Conservation (phyloP, 1,139 yeast species). For the Magnusiomyces suaveolens region DNA sequence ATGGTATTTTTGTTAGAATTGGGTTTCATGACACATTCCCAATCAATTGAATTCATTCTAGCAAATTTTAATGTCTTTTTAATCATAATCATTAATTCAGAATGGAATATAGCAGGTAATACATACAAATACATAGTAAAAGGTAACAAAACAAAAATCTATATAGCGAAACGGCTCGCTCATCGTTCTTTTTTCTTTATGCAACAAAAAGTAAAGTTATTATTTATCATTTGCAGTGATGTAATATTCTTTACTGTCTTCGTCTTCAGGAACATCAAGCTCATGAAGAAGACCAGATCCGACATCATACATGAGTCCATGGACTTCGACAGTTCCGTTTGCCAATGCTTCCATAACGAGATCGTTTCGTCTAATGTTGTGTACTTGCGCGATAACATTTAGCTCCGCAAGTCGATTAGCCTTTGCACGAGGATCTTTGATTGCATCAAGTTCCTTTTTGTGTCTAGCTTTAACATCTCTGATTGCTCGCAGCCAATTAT, state of each 20-base stretch:
- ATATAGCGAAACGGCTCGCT: background rate
- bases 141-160: no score
- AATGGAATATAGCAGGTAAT: no score
- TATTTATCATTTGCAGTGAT: background rate
- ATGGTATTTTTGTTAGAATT: no score
- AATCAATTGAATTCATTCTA: no score
- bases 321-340: slow-evolving; percentile 68
- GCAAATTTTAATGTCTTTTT: no score
- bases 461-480: slow-evolving; percentile 61
- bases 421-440: slow-evolving; percentile 38
- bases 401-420: slow-evolving; percentile 66
- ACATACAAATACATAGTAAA: no score
- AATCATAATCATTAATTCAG: no score
- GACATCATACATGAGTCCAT: slow-evolving; percentile 86
- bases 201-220: background rate
- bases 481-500: slow-evolving; percentile 67
- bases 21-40: no score
- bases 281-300: slow-evolving; percentile 56
- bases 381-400: slow-evolving; percentile 58
- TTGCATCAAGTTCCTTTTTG: slow-evolving; percentile 31
- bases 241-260: slow-evolving; percentile 20
- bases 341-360: slow-evolving; percentile 65
- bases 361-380: slow-evolving; percentile 55
- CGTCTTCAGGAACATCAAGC: slow-evolving; percentile 34
- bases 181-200: background rate